Conservation (phyloP, 2,329 filamentous ascomycete species). For the Ambrosiella xylebori region DNA sequence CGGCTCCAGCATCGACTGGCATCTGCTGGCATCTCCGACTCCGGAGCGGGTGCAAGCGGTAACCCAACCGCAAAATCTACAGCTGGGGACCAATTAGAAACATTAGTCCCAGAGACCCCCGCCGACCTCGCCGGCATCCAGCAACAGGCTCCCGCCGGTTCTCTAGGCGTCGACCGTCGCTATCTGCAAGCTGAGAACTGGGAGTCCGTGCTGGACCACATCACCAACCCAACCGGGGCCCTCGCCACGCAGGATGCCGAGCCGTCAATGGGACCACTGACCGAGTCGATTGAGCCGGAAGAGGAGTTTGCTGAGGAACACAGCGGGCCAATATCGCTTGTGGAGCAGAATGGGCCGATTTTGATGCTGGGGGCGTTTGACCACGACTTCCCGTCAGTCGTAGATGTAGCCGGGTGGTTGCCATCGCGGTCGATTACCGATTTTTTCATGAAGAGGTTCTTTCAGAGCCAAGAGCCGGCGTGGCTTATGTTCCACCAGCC, state of each 20-base stretch:
- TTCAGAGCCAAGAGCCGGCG: slow-evolving; percentile 17
- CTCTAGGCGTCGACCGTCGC: slow-evolving; percentile 15
- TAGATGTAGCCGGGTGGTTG: slow-evolving; percentile 15
- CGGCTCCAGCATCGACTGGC: background rate
- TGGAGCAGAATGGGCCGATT: slow-evolving; percentile 14
- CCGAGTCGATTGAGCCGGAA: no score
- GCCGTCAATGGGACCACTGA: no score
- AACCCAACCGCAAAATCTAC: background rate
- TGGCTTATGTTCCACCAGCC: slow-evolving; percentile 20
- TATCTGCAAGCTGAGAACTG: slow-evolving; percentile 20
- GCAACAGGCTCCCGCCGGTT: slow-evolving; percentile 13
- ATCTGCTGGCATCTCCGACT: background rate
- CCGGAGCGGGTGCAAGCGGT: background rate
- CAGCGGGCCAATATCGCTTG: slow-evolving; percentile 1
- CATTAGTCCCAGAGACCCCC: slow-evolving; percentile 9
- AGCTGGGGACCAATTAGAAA: background rate
- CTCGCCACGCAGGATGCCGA: background rate
- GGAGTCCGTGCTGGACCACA: slow-evolving; percentile 20
- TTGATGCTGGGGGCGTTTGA: slow-evolving; percentile 17
- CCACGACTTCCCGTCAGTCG: slow-evolving; percentile 9
- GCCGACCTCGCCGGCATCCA: slow-evolving; percentile 9
- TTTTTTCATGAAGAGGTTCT: slow-evolving; percentile 18
- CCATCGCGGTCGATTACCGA: slow-evolving; percentile 17
- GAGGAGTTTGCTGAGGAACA: no score
- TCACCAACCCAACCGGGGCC: slow-evolving; percentile 11